A percentile compares a stretch with the other conserved stretches of the same genome.
Evolutionary conservation across 805 yeast species (phyloP).

Genomic region (Komagataella pseudopastoris): DNA sequence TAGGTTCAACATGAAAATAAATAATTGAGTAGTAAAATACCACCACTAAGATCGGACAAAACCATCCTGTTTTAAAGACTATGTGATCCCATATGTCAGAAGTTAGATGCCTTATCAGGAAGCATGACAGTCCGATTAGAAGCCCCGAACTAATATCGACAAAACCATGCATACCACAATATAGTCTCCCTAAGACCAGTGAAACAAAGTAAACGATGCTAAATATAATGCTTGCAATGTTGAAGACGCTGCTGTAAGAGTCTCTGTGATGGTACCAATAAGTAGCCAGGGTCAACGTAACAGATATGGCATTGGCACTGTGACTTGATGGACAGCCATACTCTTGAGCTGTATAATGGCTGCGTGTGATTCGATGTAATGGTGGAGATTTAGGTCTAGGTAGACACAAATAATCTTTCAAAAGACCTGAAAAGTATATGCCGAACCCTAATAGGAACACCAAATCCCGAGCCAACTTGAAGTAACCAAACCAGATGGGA

Average conservation of each 20-base stretch:
- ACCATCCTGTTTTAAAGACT: conserved; percentile 15
- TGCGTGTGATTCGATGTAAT: conserved; percentile 74
- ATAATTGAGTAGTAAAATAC: conserved; percentile 35
- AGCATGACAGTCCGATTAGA: conserved; percentile 42
- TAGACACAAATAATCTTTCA: conserved; percentile 77
- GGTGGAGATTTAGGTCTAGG: conserved; percentile 95
- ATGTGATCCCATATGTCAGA: conserved; percentile 33
- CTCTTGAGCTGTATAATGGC: conserved; percentile 82
- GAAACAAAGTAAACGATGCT: conserved; percentile 41
- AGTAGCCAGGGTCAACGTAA: conserved; percentile 35
- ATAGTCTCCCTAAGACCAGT: conserved; percentile 67
- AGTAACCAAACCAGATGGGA: conserved; percentile 70
- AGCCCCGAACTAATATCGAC: conserved; percentile 62
- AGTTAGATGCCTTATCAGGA: conserved; percentile 27
- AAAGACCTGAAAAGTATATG: conserved; percentile 54
- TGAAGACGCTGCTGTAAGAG: background rate
- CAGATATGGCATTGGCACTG: conserved; percentile 88
- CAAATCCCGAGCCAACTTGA: conserved; percentile 43
- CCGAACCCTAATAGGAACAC: conserved; percentile 53
- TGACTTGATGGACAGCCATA: conserved; percentile 94
- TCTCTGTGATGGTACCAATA: conserved; percentile 7
- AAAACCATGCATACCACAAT: conserved; percentile 97
- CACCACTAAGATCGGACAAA: conserved; percentile 19
- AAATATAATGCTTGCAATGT: conserved; percentile 6
- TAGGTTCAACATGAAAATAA: conserved; percentile 67